These are phyloP conservation scores for Withania somnifera DNA, from an alignment of 305 asterid genomes.

Conservation along the genomic window DNA sequence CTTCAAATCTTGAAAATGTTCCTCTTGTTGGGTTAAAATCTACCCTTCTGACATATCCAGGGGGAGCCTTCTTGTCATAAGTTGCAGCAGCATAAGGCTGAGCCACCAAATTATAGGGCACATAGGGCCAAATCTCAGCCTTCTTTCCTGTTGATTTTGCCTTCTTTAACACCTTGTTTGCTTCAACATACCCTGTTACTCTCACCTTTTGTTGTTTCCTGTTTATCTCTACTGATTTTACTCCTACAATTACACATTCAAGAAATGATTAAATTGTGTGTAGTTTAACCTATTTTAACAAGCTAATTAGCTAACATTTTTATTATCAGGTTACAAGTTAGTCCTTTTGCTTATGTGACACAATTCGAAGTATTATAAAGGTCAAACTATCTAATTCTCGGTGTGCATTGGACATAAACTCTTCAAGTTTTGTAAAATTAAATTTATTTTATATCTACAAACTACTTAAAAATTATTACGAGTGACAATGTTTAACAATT, in stretches of 20 bases:
- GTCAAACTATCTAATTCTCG: background rate
- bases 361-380: background rate
- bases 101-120: constrained; percentile 71
- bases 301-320: background rate
- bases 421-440: background rate
- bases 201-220: constrained; percentile 73
- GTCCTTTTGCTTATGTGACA: background rate
- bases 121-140: constrained; percentile 83
- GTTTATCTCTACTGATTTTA: constrained; percentile 57
- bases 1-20: constrained; percentile 29
- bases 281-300: too few relatives aligned
- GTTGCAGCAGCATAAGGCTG: constrained; percentile 60
- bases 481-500: background rate
- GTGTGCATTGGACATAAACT: background rate
- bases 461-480: background rate
- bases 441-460: background rate
- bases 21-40: constrained; percentile 22
- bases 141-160: constrained; percentile 72
- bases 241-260: constrained; percentile 28
- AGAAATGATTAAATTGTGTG: too few relatives aligned
- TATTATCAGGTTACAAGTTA: background rate
- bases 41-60: constrained; percentile 58
- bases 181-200: constrained; percentile 57
- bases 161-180: constrained; percentile 62
- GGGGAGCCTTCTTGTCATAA: constrained; percentile 84